phyloP scores from a whole-genome alignment of 2,329 filamentous ascomycete genomes.

The Diaporthe sp. region DNA sequence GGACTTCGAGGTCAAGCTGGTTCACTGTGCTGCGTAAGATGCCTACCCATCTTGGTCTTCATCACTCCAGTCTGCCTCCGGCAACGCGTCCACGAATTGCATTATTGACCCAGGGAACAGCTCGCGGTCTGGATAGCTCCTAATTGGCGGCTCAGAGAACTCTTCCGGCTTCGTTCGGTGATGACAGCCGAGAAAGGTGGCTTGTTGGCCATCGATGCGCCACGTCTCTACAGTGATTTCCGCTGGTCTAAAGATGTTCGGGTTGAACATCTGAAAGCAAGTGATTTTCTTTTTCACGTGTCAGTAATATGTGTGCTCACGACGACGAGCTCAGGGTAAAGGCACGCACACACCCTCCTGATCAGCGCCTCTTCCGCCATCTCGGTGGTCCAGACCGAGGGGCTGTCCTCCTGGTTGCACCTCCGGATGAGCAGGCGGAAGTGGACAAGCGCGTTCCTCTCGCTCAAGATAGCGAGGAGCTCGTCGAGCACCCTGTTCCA shows the following conservation, averaged over 20 bases:
- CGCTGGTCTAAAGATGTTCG: constrained; percentile 31
- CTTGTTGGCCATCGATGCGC: constrained; percentile 34
- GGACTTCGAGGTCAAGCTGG: neutral
- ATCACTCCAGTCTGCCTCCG: constrained; percentile 12
- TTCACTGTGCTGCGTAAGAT: neutral
- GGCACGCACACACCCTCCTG: constrained; percentile 19
- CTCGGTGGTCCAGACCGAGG: neutral
- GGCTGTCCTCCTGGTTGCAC: constrained; percentile 37
- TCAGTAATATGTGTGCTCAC: neutral
- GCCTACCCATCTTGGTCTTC: neutral
- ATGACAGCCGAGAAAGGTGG: constrained; percentile 9
- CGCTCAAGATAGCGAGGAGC: constrained; percentile 46
- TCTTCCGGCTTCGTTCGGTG: neutral
- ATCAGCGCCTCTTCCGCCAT: neutral
- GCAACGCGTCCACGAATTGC: constrained; percentile 35
- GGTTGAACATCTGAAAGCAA: constrained; percentile 3
- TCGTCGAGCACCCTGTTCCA: constrained; percentile 48
- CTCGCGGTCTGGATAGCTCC: constrained; percentile 37
- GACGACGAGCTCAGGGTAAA: neutral
- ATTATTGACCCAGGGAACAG: constrained; percentile 41
- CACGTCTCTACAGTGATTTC: constrained; percentile 34
- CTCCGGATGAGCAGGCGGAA: constrained; percentile 51
- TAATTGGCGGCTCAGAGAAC: neutral
- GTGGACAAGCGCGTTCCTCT: constrained; percentile 47
- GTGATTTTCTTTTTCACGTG: constrained; percentile 30